These are phyloP conservation scores for Spinellus fusiger DNA, from an alignment of 192 early-diverging fungal genomes.

Conservation along the genomic window DNA sequence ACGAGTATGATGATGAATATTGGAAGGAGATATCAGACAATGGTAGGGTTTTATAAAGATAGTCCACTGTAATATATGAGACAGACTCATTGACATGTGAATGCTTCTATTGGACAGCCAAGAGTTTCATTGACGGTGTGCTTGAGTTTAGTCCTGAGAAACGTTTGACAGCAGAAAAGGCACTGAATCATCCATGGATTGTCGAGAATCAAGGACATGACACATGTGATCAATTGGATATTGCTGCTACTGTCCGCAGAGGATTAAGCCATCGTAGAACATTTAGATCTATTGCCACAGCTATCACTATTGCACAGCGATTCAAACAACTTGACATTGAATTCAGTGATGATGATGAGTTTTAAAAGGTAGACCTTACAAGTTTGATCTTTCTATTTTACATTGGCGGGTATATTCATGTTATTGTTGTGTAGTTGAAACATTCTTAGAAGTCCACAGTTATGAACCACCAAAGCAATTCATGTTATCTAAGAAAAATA, in stretches of 20 bases:
- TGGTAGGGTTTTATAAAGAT: constrained; percentile 20
- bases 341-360: not conserved
- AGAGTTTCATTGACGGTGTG: constrained; percentile 62
- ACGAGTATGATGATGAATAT: constrained; percentile 60
- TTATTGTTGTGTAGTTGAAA: too few species aligned
- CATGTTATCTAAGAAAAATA: too few species aligned
- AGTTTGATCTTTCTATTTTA: not conserved
- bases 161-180: constrained; percentile 75
- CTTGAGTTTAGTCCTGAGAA: constrained; percentile 57
- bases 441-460: too few species aligned
- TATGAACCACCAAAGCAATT: too few species aligned
- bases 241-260: constrained; percentile 12
- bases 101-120: constrained; percentile 35
- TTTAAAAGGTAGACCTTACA: not conserved
- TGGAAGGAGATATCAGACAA: constrained; percentile 75
- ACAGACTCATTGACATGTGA: not conserved
- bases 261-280: not conserved
- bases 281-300: constrained; percentile 5
- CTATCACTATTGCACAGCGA: constrained; percentile 1
- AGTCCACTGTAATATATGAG: not conserved
- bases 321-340: not conserved
- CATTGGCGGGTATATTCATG: not conserved
- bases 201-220: constrained; percentile 20
- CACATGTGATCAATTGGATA: not conserved
- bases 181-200: constrained; percentile 81